Conservation (phyloP, 1,139 yeast species). For the Magnusiomyces tetraspermus region DNA sequence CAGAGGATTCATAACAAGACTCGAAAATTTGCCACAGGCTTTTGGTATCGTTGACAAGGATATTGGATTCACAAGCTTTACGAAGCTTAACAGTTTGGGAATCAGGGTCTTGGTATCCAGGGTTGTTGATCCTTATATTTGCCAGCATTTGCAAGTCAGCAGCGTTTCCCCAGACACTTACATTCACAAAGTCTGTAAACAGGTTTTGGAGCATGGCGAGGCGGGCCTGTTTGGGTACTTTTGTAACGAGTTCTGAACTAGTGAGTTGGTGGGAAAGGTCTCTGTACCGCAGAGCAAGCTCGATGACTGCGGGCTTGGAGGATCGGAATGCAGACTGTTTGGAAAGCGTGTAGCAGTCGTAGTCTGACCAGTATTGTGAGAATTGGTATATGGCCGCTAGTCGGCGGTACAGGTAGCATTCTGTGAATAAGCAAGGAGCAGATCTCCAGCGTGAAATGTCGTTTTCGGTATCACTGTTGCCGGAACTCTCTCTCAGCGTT, state of each 20-base stretch:
- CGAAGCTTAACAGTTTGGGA: conserved; percentile 74
- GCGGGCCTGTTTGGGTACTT: background rate
- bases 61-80: conserved; percentile 71
- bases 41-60: conserved; percentile 65
- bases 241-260: background rate
- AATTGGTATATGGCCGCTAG: conserved; percentile 38
- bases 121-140: no score
- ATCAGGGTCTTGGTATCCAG: no score
- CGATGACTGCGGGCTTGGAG: conserved; percentile 70
- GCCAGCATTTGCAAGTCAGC: conserved; percentile 77
- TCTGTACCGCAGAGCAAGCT: conserved; percentile 63
- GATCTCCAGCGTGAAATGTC: conserved; percentile 57
- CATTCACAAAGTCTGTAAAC: conserved; percentile 64
- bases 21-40: conserved; percentile 46
- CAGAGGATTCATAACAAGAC: no score
- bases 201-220: conserved; percentile 34
- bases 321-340: conserved; percentile 68
- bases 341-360: no score
- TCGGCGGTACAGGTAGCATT: conserved; percentile 71
- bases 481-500: no score
- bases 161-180: conserved; percentile 96
- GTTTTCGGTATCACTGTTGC: conserved; percentile 31
- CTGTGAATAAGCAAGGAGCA: conserved; percentile 90
- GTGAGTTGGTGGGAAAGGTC: conserved; percentile 36
- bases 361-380: background rate